Evolutionary conservation across 345 rosid species (phyloP), one percentile per base, ranked within the genome.

Genomic region (Brassica carinata): DNA sequence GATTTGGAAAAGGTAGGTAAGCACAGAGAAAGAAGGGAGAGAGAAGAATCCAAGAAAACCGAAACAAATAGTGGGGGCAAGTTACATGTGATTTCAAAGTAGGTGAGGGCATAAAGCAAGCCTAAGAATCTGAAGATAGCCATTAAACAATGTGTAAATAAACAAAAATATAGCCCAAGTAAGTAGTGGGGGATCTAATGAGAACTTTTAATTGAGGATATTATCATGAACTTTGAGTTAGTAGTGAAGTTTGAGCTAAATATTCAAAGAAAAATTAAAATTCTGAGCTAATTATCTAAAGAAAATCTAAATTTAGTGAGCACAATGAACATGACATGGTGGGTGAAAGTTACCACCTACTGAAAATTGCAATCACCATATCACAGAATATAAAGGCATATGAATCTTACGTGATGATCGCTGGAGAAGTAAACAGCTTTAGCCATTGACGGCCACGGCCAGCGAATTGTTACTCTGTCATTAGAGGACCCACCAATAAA

Each of bases 391-490:
- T 13, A 8, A 38, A 66, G 63, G 18, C 2, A 62, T 34, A 15
- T 59, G 75, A 77, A 73, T 82, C 62, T 77, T 74, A 82, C 85
- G 70, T 77, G 85, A 58, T 69, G 82, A 40, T 67, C 62, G 67
- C 81, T 76, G 17, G 94, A 88, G 74, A 83, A 84, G 81, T 87
- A 85, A 7, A 79, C 64, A 9, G 67, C 81, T 15, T 69, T 72
- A 43, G 70, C 73, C 77, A 63, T 88, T 75, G 85, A 82, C 83
- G 92, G 86, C 69, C 89, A 82, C 77, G 92, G 87, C 69, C 89
- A 88, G 18, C 88, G 84, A 74, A 81, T 83, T 74, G 84, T 78
- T 51, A 74, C 82, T 65, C 98, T 89, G 87, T 8, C 59, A 71
- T 73, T 64, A 3, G 71, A 40, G 38, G 11, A 13, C 74, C 79